Evolutionary conservation across 371 early-diverging fungal species (phyloP), one percentile per base, ranked within the genome.

Genomic region (Syncephalastrum monosporum): DNA sequence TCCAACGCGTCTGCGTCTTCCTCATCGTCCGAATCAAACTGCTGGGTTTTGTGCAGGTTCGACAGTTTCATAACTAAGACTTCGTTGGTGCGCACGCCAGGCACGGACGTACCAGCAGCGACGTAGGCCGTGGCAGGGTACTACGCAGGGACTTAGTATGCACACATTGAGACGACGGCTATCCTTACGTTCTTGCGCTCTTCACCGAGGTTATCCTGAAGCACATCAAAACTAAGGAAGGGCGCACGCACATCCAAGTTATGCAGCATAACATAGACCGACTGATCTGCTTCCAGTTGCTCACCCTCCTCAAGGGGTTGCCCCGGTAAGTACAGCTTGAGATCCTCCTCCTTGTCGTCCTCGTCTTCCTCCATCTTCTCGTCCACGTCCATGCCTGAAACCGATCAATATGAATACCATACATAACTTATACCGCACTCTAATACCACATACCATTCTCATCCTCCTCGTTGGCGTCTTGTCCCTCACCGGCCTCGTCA

Each of bases 261-360:
- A 75, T 97, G 98, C 56, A 96, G 87, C 97, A 98, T 95, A 57
- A 92, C 92, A 75, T 98, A 98, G 0, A 92, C 92, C 4, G 90
- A 88, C 62, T 88, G 89, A 82, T 98, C 98, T 33, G 91, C 93
- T 68, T 95, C 93, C 38, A 98, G 81, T 43, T 84, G 91, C 69
- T 97, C 96, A 52, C 86, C 96, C 71, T 92, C 90, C 25, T 72
- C 92, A 15, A 98, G 75, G 53, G 85, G 81, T 57, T 92, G 89
- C 17, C 98, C 98, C 4, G 98, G 98, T 52, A 98, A 75, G 65
- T 96, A 98, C 24, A 95, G 89, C 42, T 81, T 72, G n/a, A 84
- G 59, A 3, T 84, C 82, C 19, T 81, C 69, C 45, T 81, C 80
- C 17, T 70, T 73, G 49, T 69, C 72, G 52, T 75, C 72, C 43